Base-by-base conservation (phyloP, 768 basidiomycete genomes). In the Clavaria fumosa region DNA sequence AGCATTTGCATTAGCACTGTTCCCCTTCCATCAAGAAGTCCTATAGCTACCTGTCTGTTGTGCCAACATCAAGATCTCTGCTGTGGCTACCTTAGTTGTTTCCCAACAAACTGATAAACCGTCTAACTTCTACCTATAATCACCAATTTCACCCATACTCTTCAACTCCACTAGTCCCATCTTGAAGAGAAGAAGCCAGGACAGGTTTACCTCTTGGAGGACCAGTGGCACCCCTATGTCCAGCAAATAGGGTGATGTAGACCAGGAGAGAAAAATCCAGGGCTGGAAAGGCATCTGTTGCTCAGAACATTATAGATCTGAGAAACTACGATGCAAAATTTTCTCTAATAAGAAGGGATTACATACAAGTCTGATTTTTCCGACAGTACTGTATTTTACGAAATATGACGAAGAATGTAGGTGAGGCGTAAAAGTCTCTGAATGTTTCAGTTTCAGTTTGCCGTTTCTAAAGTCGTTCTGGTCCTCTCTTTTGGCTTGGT, bases 401-500 rank as follows among this genome's bases (percentile, higher is more conserved):
- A n/a, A n/a, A n/a, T n/a, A n/a, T n/a, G n/a, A n/a, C n/a, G n/a
- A n/a, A n/a, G n/a, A n/a, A n/a, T n/a, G n/a, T n/a, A n/a, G n/a
- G n/a, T n/a, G n/a, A n/a, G n/a, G n/a, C n/a, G n/a, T n/a, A n/a
- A n/a, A n/a, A n/a, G n/a, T n/a, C n/a, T n/a, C n/a, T n/a, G n/a
- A n/a, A n/a, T n/a, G n/a, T n/a, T n/a, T n/a, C n/a, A n/a, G n/a
- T n/a, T n/a, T n/a, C n/a, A n/a, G n/a, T n/a, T n/a, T n/a, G n/a
- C n/a, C n/a, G n/a, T n/a, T n/a, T n/a, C n/a, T n/a, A n/a, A n/a
- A n/a, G n/a, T n/a, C n/a, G n/a, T n/a, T n/a, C n/a, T n/a, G n/a
- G n/a, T n/a, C n/a, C 38, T 47, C 35, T 64, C 61, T 22, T 62
- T 53, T 3, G 61, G 60, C 32, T 48, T 57, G 45, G 53, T 54